Evolutionary conservation across 495 filamentous ascomycete genomes (phyloP).

Genomic region (Oidiodendron maius): DNA sequence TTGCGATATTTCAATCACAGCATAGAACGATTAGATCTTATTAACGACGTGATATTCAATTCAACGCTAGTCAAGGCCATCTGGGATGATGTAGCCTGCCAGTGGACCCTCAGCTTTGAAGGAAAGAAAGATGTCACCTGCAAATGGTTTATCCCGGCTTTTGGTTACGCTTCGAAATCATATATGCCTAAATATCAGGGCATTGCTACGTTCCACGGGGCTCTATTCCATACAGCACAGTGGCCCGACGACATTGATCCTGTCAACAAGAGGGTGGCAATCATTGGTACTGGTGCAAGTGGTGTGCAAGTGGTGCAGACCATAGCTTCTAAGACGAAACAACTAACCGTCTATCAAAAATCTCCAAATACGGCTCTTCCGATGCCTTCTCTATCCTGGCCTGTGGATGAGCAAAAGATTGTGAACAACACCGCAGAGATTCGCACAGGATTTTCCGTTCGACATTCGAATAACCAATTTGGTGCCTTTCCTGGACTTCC

Average conservation of each 20-base stretch:
- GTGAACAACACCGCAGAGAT: too few relatives aligned
- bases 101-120: constrained; percentile 32
- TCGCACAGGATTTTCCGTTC: too few relatives aligned
- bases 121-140: constrained; percentile 22
- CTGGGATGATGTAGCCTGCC: constrained; percentile 26
- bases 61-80: constrained; percentile 29
- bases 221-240: constrained; percentile 43
- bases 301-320: constrained; percentile 39
- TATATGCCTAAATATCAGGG: constrained; percentile 31
- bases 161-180: constrained; percentile 34
- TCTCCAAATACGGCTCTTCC: constrained; percentile 49
- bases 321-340: constrained; percentile 26
- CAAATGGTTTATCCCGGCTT: constrained; percentile 31
- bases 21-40: constrained; percentile 34
- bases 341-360: constrained; percentile 43
- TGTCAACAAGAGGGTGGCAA: constrained; percentile 46
- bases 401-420: too few relatives aligned
- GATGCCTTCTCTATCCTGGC: too few relatives aligned
- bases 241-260: constrained; percentile 46
- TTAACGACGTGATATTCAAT: constrained; percentile 36
- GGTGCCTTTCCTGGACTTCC: too few relatives aligned
- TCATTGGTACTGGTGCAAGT: constrained; percentile 51
- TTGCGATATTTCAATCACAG: constrained; percentile 37
- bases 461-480: too few relatives aligned
- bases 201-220: constrained; percentile 18